These are phyloP conservation scores for Adansonia rubrostipa DNA, from an alignment of 441 rosid genomes.

Conservation along the genomic window DNA sequence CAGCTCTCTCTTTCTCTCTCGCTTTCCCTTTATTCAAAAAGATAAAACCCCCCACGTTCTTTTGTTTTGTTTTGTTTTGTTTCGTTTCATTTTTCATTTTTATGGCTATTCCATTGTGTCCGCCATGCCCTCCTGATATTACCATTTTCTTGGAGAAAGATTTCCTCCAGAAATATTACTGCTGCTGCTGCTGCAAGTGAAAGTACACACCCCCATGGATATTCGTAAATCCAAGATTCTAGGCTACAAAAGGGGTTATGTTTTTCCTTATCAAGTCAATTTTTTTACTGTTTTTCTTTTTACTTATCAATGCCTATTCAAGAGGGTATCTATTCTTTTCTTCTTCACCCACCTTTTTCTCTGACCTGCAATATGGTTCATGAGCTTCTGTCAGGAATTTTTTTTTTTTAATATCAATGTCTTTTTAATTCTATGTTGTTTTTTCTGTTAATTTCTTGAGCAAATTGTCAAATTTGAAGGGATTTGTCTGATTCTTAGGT, in stretches of 20 bases:
- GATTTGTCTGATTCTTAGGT: neutral
- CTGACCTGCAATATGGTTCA: neutral
- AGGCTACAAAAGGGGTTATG: neutral
- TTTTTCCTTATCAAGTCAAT: neutral
- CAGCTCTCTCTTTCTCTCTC: too few species aligned
- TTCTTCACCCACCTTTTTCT: neutral
- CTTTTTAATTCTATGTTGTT: neutral
- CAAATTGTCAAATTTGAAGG: neutral
- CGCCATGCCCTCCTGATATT: neutral
- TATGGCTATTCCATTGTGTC: neutral
- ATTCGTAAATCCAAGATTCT: slow-evolving; percentile 14
- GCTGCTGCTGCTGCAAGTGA: neutral
- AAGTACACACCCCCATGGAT: slow-evolving; percentile 14
- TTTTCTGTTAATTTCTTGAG: neutral
- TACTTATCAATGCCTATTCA: neutral
- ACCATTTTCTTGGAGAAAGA: slow-evolving; percentile 14
- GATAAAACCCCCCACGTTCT: neutral
- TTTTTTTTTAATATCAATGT: neutral
- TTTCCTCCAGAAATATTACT: neutral
- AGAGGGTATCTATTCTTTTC: neutral
- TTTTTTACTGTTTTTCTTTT: neutral
- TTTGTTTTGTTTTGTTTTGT: slow-evolving; percentile 14
- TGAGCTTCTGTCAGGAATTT: neutral
- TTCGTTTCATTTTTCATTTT: slow-evolving; percentile 18
- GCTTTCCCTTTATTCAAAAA: slow-evolving; percentile 11